phyloP scores from a whole-genome alignment of 108 stramenopile genomes.

The Cyclotella choctawhatcheeana region DNA sequence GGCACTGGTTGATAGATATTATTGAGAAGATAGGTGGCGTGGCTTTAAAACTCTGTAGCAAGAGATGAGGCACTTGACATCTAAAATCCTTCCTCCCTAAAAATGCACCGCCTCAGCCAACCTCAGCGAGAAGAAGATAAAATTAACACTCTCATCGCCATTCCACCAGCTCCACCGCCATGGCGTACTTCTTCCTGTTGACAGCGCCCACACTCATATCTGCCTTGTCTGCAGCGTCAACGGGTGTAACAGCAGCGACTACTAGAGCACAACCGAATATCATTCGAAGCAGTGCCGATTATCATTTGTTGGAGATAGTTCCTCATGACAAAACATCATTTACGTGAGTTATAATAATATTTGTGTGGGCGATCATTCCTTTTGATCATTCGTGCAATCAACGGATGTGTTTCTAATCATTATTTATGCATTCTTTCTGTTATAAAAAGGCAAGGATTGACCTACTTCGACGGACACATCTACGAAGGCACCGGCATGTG shows the following conservation, averaged over 20 bases:
- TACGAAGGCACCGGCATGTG: slow-evolving; percentile 76
- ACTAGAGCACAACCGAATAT: slow-evolving; percentile 1
- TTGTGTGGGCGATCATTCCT: neutral
- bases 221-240: neutral
- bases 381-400: neutral
- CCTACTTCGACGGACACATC: slow-evolving; percentile 38
- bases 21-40: too few species aligned
- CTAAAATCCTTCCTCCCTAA: too few species aligned
- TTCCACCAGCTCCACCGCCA: too few species aligned
- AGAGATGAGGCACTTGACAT: too few species aligned
- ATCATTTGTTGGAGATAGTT: slow-evolving; percentile 34
- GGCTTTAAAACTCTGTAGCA: too few species aligned
- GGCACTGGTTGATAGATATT: too few species aligned
- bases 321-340: slow-evolving; percentile 67
- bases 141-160: too few species aligned
- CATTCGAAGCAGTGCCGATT: slow-evolving; percentile 29
- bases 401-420: neutral
- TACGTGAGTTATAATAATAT: slow-evolving; percentile 42
- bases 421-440: neutral
- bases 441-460: slow-evolving; percentile 60
- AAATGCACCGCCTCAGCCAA: too few species aligned
- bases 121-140: too few species aligned
- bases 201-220: too few species aligned
- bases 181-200: neutral
- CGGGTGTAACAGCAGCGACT: neutral